phyloP scores from a whole-genome alignment of 202 grass and related monocot genomes.

The Carex arenaria region DNA sequence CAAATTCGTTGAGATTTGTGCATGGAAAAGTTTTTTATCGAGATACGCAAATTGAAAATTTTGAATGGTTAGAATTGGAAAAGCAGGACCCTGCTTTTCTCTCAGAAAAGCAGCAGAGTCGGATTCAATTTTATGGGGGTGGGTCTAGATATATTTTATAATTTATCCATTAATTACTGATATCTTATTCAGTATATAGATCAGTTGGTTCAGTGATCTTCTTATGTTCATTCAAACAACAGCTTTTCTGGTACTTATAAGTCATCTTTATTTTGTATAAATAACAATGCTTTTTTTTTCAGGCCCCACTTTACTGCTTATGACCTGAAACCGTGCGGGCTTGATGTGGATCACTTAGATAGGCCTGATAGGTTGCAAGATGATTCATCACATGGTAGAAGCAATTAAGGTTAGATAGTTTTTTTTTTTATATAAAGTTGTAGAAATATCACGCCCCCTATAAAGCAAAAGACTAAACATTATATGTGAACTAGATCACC shows the following conservation, averaged over 20 bases:
- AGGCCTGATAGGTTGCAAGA: slow-evolving; percentile 85
- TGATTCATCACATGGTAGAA: slow-evolving; percentile 63
- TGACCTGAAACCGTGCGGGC: slow-evolving; percentile 74
- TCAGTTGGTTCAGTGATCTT: neutral
- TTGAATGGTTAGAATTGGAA: too few species aligned
- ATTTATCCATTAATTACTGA: neutral
- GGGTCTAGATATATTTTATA: neutral
- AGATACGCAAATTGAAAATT: too few species aligned
- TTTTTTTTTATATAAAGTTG: neutral
- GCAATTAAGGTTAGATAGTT: slow-evolving; percentile 82
- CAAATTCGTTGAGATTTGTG: too few species aligned
- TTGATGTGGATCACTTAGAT: slow-evolving; percentile 81
- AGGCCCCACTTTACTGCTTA: slow-evolving; percentile 25
- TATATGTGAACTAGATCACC: neutral
- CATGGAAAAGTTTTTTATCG: too few species aligned
- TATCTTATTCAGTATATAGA: slow-evolving; percentile 23
- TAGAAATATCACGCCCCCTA: neutral
- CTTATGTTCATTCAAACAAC: neutral
- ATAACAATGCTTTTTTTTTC: too few species aligned
- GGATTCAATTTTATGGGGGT: neutral
- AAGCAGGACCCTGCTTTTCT: too few species aligned
- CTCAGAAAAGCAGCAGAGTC: too few species aligned
- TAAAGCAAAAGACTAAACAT: neutral
- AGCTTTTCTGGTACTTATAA: neutral
- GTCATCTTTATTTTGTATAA: neutral